Evolutionary conservation across 78 protist genomes (phyloP).

Genomic region (Ministeria vibrans): DNA sequence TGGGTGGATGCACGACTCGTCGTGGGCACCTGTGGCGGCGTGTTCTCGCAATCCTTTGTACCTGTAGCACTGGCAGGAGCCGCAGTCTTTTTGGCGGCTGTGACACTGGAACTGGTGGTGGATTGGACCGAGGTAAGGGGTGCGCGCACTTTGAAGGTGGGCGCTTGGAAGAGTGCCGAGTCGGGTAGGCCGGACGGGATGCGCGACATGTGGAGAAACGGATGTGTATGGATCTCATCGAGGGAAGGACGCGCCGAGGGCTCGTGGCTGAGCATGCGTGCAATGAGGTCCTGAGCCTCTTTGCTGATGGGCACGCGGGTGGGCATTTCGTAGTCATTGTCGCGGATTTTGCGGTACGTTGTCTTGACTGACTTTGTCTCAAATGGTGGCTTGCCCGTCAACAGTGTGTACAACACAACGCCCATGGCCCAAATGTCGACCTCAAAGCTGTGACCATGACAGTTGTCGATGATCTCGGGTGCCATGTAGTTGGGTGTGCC

Average conservation of each 20-base stretch:
- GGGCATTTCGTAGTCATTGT: conserved; percentile 70
- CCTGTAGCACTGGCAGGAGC: no score
- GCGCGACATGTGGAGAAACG: background rate
- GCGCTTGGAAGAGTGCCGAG: background rate
- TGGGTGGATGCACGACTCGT: background rate
- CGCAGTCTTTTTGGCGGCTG: no score
- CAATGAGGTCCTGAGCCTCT: conserved; percentile 61
- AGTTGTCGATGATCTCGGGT: conserved; percentile 78
- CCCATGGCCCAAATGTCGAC: conserved; percentile 93
- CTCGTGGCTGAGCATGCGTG: conserved; percentile 56
- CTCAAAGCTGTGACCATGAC: conserved; percentile 45
- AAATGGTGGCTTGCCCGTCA: conserved; percentile 95
- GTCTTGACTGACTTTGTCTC: conserved; percentile 78
- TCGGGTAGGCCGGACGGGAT: conserved; percentile 14
- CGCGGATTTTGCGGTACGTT: conserved; percentile 77
- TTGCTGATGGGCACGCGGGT: conserved; percentile 22
- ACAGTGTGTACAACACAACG: conserved; percentile 83
- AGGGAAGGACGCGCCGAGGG: conserved; percentile 56
- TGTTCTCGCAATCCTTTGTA: background rate
- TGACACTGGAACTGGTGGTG: background rate
- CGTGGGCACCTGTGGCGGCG: background rate
- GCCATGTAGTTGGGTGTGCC: conserved; percentile 99
- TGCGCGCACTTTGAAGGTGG: background rate
- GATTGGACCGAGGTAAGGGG: no score
- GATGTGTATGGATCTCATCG: conserved; percentile 19